A percentile compares a stretch with the other conserved stretches of the same genome.
Conservation (phyloP, 2,329 filamentous ascomycete species). For the Fusarium albidum region DNA sequence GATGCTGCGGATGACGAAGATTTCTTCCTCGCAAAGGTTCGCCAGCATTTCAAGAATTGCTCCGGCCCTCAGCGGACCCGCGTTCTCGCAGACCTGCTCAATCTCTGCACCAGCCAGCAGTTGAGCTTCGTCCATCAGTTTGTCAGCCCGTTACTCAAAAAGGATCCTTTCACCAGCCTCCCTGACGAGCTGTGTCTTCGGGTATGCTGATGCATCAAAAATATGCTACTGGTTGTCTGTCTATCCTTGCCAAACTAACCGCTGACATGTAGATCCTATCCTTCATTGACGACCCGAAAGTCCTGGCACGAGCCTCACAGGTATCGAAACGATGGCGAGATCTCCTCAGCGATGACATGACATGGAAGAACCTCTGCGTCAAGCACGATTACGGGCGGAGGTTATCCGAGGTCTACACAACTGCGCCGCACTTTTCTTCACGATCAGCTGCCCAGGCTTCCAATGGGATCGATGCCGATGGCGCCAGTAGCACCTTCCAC, state of each 20-base stretch:
- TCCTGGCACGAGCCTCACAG: constrained; percentile 90
- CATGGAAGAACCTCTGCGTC: constrained; percentile 96
- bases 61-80: constrained; percentile 79
- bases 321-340: constrained; percentile 97
- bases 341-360: constrained; percentile 93
- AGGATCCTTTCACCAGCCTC: constrained; percentile 91
- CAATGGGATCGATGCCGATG: constrained; percentile 48
- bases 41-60: constrained; percentile 81
- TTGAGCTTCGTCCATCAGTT: constrained; percentile 97
- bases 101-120: constrained; percentile 93
- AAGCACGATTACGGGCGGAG: constrained; percentile 86
- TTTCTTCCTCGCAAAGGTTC: constrained; percentile 79
- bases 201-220: constrained; percentile 62
- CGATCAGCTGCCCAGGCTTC: constrained; percentile 42
- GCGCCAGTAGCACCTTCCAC: constrained; percentile 52
- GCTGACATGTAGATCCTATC: constrained; percentile 76
- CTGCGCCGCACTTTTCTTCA: constrained; percentile 41
- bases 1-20: constrained; percentile 83
- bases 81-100: constrained; percentile 86
- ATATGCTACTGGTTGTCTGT: background rate
- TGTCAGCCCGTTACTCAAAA: constrained; percentile 92
- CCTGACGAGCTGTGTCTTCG: constrained; percentile 92
- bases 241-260: constrained; percentile 3
- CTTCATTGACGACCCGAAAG: constrained; percentile 96
- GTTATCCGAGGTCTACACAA: constrained; percentile 59